Evolutionary conservation across 2,329 filamentous ascomycete genomes (phyloP), one percentile per base, ranked within the genome.

Genomic region (Cladosporium sp.): DNA sequence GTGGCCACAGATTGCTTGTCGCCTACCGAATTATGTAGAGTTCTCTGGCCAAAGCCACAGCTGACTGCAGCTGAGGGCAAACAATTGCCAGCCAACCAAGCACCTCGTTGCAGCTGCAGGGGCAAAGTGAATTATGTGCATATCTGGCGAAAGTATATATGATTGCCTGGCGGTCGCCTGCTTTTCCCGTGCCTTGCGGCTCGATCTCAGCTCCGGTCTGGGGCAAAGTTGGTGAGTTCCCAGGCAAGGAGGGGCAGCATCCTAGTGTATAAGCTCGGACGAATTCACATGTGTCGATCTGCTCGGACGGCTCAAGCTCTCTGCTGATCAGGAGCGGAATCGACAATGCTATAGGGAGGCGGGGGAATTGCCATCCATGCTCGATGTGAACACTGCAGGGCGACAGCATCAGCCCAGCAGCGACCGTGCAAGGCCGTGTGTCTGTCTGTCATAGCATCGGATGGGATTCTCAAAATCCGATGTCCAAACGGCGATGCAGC

Each of bases 231-330:
- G 48, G 48, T 51, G 39, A 42, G 40, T n/a, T n/a, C n/a, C n/a
- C n/a, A n/a, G n/a, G n/a, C 52, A 55, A 55, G 52, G 52, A 55
- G 52, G 52, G 52, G 52, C 40, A 47, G 42, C 22, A 55, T 36
- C 40, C 19, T 55, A 55, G 52, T 35, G 52, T 15, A 4, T 39
- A 40, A 45, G 52, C 52, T 55, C 52, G 52, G 40, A 55, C 52
- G 34, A 47, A 37, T 36, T 55, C 40, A 55, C 52, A 55, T 55
- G 52, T 22, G 22, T 47, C 40, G 52, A 55, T 55, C 52, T 36
- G 40, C n/a, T 36, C 34, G 28, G 17, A 22, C 17, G 40, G 19
- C 32, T 44, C n/a, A 20, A 34, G 24, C 50, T 37, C 28, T 28
- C 17, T 39, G 52, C 40, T 45, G 52, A 55, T 55, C 52, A 55